Percentiles rank a stretch among this genome's conserved stretches.
These are phyloP conservation scores for Lichtheimia corymbifera DNA, from an alignment of 371 early-diverging fungal species.

Conservation along the genomic window DNA sequence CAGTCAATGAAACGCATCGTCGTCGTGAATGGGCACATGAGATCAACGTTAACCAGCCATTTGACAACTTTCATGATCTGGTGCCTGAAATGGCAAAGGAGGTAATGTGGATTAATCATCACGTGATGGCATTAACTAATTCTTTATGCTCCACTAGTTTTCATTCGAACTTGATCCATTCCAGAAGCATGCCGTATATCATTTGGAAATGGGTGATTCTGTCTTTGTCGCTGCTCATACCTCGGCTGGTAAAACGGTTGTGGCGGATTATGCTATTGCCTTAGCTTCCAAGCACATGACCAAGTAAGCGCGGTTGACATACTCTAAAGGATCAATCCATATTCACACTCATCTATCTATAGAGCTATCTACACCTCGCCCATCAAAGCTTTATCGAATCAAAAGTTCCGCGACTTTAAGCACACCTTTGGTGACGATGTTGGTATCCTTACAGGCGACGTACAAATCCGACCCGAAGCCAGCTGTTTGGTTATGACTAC, in stretches of 20 bases:
- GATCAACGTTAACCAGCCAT: conserved; percentile 81
- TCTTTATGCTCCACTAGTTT: conserved; percentile 48
- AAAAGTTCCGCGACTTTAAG: conserved; percentile 98
- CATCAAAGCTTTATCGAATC: conserved; percentile 99
- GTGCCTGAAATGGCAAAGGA: conserved; percentile 83
- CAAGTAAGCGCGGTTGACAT: conserved; percentile 39
- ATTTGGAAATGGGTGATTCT: conserved; percentile 91
- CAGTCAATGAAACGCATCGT: conserved; percentile 32
- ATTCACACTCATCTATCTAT: neutral
- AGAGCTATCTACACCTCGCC: conserved; percentile 99
- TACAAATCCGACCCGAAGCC: conserved; percentile 97
- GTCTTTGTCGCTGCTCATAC: conserved; percentile 99
- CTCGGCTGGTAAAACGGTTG: conserved; percentile 99
- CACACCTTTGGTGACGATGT: conserved; percentile 90
- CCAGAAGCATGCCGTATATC: conserved; percentile 98
- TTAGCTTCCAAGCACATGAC: conserved; percentile 95
- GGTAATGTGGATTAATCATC: conserved; percentile 30
- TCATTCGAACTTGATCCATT: conserved; percentile 98
- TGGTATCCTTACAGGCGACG: conserved; percentile 99
- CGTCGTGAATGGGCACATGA: conserved; percentile 92
- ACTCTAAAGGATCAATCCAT: too few species aligned
- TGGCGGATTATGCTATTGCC: conserved; percentile 99
- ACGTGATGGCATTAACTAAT: neutral
- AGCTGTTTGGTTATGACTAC: conserved; percentile 99
- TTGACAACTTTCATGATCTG: conserved; percentile 83